Percentiles rank a stretch among this genome's conserved stretches.
Evolutionary conservation across 495 filamentous ascomycete species (phyloP).

Genomic region (Penicillium tannophilum): DNA sequence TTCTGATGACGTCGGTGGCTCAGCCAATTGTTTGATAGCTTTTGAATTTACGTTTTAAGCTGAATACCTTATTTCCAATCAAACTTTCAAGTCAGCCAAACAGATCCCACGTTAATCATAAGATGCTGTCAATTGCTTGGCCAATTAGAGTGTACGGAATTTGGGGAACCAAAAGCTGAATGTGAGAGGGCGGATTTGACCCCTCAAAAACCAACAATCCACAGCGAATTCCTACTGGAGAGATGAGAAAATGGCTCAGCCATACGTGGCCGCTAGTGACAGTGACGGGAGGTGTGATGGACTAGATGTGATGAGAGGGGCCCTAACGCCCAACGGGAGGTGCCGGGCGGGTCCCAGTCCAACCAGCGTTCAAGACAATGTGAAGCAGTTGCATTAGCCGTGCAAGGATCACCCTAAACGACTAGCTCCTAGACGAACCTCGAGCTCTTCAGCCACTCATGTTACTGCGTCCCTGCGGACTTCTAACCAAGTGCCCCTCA

Average conservation of each 20-base stretch:
- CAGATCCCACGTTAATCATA: not conserved
- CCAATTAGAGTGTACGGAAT: not conserved
- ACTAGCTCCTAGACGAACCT: slow-evolving; percentile 18
- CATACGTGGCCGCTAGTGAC: not conserved
- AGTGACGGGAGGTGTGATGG: slow-evolving; percentile 9
- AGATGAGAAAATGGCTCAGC: not conserved
- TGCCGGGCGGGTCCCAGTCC: slow-evolving; percentile 28
- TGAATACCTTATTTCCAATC: not conserved
- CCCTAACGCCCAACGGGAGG: slow-evolving; percentile 29
- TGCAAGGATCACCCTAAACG: slow-evolving; percentile 10
- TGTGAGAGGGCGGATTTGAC: not conserved
- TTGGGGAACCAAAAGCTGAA: not conserved
- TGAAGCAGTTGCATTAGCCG: slow-evolving; percentile 36
- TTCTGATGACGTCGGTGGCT: not conserved
- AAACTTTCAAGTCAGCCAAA: not conserved
- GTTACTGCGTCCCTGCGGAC: slow-evolving; percentile 14
- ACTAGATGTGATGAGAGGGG: slow-evolving; percentile 28
- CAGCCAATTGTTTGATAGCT: not conserved
- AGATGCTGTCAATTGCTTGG: not conserved
- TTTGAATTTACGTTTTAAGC: not conserved
- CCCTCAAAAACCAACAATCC: slow-evolving; percentile 1
- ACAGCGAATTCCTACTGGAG: not conserved
- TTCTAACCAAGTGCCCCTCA: slow-evolving; percentile 14
- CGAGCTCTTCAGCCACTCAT: slow-evolving; percentile 23
- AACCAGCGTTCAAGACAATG: slow-evolving; percentile 23